Evolutionary conservation across 2,329 filamentous ascomycete species (phyloP).

Genomic region (Fusarium sterilihyphosum): DNA sequence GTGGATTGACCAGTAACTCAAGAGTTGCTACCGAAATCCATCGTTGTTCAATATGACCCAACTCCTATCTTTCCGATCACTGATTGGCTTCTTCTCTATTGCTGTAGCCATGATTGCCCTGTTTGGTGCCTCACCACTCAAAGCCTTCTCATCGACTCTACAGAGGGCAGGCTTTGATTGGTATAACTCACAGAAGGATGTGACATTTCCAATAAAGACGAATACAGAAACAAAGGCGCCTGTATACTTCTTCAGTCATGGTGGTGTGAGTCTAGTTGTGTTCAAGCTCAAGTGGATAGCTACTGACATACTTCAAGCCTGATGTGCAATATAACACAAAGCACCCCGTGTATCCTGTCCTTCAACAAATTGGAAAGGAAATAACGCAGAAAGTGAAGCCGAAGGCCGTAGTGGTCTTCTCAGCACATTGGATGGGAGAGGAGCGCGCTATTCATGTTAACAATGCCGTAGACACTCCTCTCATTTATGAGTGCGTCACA

Average conservation of each 20-base stretch:
- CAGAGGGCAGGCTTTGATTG: conserved; percentile 34
- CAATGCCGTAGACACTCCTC: conserved; percentile 67
- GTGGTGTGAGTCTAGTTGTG: conserved; percentile 52
- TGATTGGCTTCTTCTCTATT: conserved; percentile 37
- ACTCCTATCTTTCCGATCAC: conserved; percentile 27
- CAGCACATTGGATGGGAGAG: conserved; percentile 78
- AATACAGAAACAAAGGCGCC: conserved; percentile 44
- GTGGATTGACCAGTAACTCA: neutral
- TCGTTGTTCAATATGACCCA: conserved; percentile 32
- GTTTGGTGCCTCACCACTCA: conserved; percentile 36
- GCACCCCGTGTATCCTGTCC: conserved; percentile 73
- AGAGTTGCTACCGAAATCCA: neutral
- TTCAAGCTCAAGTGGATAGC: neutral
- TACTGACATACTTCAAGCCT: conserved; percentile 53
- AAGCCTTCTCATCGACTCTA: conserved; percentile 35
- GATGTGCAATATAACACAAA: conserved; percentile 74
- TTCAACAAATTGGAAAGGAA: conserved; percentile 73
- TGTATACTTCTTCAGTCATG: conserved; percentile 62
- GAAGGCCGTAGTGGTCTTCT: conserved; percentile 78
- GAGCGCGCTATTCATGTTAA: conserved; percentile 70
- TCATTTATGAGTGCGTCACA: conserved; percentile 72
- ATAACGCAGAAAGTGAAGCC: conserved; percentile 77
- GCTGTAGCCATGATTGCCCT: conserved; percentile 38
- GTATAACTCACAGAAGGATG: conserved; percentile 23
- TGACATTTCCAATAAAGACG: neutral